Percentiles rank a stretch among this genome's conserved stretches.
These are phyloP conservation scores for Cyanodermella asteris DNA, from an alignment of 2,329 filamentous ascomycete genomes.

Conservation along the genomic window DNA sequence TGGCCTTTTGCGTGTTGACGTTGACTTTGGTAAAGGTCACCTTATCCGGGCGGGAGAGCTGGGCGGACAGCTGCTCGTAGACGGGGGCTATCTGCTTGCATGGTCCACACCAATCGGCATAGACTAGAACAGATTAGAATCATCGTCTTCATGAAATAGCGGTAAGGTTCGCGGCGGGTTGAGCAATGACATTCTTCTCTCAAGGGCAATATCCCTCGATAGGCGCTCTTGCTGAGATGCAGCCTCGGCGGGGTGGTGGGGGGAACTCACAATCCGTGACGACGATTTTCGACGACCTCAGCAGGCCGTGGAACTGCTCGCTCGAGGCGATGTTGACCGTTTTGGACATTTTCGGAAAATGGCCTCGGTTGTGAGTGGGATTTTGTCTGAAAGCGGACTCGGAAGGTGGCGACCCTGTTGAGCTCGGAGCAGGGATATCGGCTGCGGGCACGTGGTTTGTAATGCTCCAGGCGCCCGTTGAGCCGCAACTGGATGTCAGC, in stretches of 20 bases:
- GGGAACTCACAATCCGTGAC: slow-evolving; percentile 62
- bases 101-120: slow-evolving; percentile 66
- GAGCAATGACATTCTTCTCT: background rate
- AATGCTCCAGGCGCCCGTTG: too few species aligned
- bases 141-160: slow-evolving; percentile 1
- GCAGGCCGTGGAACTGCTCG: slow-evolving; percentile 43
- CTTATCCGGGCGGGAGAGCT: slow-evolving; percentile 46
- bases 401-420: too few species aligned
- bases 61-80: slow-evolving; percentile 53
- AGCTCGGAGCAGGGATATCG: too few species aligned
- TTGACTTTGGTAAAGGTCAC: slow-evolving; percentile 80
- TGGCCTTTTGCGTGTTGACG: slow-evolving; percentile 51
- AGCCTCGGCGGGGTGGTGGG: slow-evolving; percentile 4
- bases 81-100: slow-evolving; percentile 68
- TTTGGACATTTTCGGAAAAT: slow-evolving; percentile 17
- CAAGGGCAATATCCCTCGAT: slow-evolving; percentile 1
- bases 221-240: slow-evolving; percentile 1
- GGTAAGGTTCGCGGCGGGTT: slow-evolving; percentile 1
- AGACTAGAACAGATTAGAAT: slow-evolving; percentile 35
- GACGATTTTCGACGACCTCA: slow-evolving; percentile 55
- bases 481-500: too few species aligned
- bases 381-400: too few species aligned
- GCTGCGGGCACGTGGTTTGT: too few species aligned
- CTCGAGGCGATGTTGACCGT: slow-evolving; percentile 36
- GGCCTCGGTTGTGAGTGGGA: too few species aligned